Conservation (phyloP, 768 basidiomycete species). For the Collybiopsis confluens region DNA sequence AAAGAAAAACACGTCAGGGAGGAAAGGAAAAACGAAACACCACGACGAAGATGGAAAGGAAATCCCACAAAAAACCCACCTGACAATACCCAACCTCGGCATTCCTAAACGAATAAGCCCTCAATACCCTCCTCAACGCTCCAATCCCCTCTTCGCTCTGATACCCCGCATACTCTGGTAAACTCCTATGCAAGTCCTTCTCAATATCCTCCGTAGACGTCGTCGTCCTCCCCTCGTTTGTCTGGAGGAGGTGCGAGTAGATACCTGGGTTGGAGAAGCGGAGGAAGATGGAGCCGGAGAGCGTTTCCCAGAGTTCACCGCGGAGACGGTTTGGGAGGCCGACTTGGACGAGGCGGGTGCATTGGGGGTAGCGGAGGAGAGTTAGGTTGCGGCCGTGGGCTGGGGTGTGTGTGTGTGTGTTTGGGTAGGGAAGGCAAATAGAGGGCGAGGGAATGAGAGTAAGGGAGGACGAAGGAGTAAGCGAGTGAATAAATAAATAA, state of each 20-base stretch:
- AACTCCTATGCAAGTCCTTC: conserved; percentile 92
- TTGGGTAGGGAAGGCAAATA: not conserved
- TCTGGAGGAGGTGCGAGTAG: conserved; percentile 70
- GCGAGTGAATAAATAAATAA: too few species aligned
- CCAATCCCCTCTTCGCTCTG: conserved; percentile 85
- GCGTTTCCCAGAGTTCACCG: conserved; percentile 97
- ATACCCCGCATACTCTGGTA: conserved; percentile 97
- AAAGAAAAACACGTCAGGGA: not conserved
- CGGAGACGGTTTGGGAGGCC: conserved; percentile 91
- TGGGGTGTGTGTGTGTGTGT: conserved; percentile 26
- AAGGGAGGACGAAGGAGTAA: too few species aligned
- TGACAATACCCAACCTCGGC: conserved; percentile 95
- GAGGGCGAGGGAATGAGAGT: conserved; percentile 15
- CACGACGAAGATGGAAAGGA: too few species aligned
- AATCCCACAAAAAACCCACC: too few species aligned
- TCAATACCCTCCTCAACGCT: conserved; percentile 83
- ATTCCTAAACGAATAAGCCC: conserved; percentile 94
- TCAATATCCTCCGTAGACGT: conserved; percentile 98
- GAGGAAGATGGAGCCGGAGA: conserved; percentile 90
- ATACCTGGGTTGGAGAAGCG: conserved; percentile 83
- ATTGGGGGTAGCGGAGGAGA: conserved; percentile 91
- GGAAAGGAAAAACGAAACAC: not conserved
- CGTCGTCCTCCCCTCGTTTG: conserved; percentile 73
- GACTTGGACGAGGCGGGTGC: conserved; percentile 95
- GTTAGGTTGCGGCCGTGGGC: conserved; percentile 95